Evolutionary conservation across 805 yeast genomes (phyloP), one percentile per base, ranked within the genome.

Genomic region (Saturnispora sanitii): DNA sequence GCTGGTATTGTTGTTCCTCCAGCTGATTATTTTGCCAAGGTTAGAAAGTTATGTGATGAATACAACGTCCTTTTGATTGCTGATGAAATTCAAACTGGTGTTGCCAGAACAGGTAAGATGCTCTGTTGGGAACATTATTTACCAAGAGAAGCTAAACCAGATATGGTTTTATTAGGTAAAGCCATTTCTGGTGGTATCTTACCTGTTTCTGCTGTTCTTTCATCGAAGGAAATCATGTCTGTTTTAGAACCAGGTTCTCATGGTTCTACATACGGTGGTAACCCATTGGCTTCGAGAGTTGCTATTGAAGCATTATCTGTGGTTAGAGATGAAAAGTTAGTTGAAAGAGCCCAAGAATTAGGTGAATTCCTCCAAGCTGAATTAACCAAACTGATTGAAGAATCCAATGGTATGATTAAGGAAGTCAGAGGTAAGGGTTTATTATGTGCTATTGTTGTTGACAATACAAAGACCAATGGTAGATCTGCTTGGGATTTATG

Each of bases 1-100:
- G 97, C 97, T 26, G 97, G 97, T 52, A 90, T 90, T 50, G 90
- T 88, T 21, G 96, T 88, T 20, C 96, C 97, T 40, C 92, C 92
- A 49, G 65, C 60, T 37, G 94, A 75, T 53, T 90, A 88, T 67
- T 72, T 90, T 50, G 63, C 77, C 40, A 66, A 70, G 52, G 95
- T 88, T 25, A 74, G 75, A 50, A 77, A 65, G 41, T 69, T 86
- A 47, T 86, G 96, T 68, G 76, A 75, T 54, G 66, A 86, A 63
- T 70, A 88, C 71, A 87, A 90, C 55, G 88, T 85, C 26, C 68
- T 90, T 58, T 74, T 90, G 54, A 88, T 90, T 64, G 86, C 95
- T 58, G 97, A 90, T 61, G 97, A 90, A 70, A 86, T 90, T 59
- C 97, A 90, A 68, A 88, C 97, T 20, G 97, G 97, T 64, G 77